Base-by-base conservation (phyloP, 2,329 filamentous ascomycete genomes). In the Penicillium sp. region DNA sequence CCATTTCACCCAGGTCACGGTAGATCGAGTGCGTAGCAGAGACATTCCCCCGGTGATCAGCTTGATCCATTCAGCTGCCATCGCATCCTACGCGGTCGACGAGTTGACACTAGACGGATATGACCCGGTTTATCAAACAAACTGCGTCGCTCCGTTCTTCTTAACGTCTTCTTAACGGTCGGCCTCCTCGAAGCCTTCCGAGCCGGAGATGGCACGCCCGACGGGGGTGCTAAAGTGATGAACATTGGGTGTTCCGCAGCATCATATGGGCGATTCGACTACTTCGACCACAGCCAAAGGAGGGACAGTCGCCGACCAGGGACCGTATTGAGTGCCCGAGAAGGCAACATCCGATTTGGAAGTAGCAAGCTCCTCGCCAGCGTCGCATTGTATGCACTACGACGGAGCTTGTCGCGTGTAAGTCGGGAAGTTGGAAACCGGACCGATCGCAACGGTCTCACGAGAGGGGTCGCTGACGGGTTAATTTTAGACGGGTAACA, bases 91-190 rank as follows among this genome's bases (percentile, higher is more conserved):
- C 45, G 51, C 54, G n/a, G 38, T 51, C 16, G 62, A 64, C 28
- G 48, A 53, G 15, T 43, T 57, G 29, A 65, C 63, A 20, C 43
- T 50, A 33, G 60, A 63, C 43, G 63, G 61, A 15, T 59, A 56
- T 36, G 63, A 66, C 40, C 58, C 61, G 1, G 60, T 65, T 16
- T 65, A 65, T 44, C 63, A 65, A 41, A 62, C 53, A 23, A 65
- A 65, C 43, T 65, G 62, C 38, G 43, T 66, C 13, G 55, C 62
- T n/a, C 60, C 61, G 13, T 64, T 65, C 43, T 48, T 64, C 39
- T 50, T 65, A 43, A 65, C 63, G 4, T 65, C 43, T 48, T 64
- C 39, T 50, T 65, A 43, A 65, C 63, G 4, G 51, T 65, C 30
- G 58, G 57, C 34, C 29, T 66, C 30, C 56, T 66, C 8, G 63